Evolutionary conservation across 176 grass and related monocot genomes (phyloP).

Genomic region (Aegilops speltoides): DNA sequence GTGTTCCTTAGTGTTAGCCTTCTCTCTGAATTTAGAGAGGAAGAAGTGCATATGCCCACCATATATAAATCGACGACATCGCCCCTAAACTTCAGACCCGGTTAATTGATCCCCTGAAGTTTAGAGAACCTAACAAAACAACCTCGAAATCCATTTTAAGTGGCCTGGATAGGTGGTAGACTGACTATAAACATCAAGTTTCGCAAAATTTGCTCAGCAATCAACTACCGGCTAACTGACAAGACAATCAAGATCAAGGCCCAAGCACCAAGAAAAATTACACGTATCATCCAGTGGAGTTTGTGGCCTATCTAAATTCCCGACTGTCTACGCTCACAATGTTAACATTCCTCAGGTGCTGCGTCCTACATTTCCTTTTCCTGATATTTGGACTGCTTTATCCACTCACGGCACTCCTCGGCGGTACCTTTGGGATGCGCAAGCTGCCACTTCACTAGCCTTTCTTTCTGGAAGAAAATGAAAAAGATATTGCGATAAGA

Average conservation of each 20-base stretch:
- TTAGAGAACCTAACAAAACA: no score
- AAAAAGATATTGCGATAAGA: not conserved
- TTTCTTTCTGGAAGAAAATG: constrained; percentile 63
- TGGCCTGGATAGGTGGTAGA: no score
- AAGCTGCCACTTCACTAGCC: constrained; percentile 80
- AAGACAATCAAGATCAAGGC: not conserved
- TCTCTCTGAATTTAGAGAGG: no score
- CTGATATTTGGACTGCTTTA: constrained; percentile 68
- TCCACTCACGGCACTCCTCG: constrained; percentile 89
- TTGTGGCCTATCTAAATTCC: not conserved
- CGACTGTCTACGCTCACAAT: not conserved
- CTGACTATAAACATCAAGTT: no score
- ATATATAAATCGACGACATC: no score
- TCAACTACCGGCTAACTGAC: no score
- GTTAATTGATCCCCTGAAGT: no score
- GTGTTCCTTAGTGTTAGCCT: no score
- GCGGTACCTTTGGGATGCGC: constrained; percentile 65
- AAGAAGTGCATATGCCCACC: no score
- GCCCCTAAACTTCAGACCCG: no score
- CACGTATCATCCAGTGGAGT: not conserved
- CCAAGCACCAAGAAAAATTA: not conserved
- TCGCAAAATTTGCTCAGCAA: no score
- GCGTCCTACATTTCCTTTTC: constrained; percentile 37
- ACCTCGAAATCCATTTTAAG: no score
- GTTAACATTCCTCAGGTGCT: not conserved